Evolutionary conservation across 1,284 basidiomycete genomes (phyloP).

Genomic region (Microbotryum silenes-acaulis): DNA sequence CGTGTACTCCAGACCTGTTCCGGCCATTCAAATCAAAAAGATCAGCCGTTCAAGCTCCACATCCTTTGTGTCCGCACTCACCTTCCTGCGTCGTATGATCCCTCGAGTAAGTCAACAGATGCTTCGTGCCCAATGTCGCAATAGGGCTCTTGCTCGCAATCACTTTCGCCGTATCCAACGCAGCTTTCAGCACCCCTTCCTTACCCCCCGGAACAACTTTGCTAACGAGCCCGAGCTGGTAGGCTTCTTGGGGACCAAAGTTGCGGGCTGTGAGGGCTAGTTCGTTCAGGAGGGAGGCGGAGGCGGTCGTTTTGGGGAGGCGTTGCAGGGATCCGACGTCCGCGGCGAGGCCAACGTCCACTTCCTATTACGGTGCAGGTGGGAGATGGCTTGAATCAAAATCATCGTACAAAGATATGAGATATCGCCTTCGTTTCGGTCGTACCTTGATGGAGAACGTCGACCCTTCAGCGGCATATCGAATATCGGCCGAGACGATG

Average conservation of each 20-base stretch:
- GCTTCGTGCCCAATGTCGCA: conserved; percentile 74
- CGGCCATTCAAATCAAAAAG: no score
- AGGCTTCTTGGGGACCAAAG: conserved; percentile 65
- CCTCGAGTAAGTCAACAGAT: conserved; percentile 47
- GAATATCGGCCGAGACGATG: conserved; percentile 69
- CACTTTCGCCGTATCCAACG: conserved; percentile 56
- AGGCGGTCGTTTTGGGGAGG: conserved; percentile 71
- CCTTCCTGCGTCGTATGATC: conserved; percentile 59
- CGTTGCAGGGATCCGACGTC: conserved; percentile 78
- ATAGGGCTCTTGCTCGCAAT: conserved; percentile 76
- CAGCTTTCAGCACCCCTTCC: conserved; percentile 48
- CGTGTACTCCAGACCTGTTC: conserved; percentile 18
- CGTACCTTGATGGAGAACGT: conserved; percentile 68
- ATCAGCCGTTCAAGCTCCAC: no score
- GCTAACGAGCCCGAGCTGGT: conserved; percentile 67
- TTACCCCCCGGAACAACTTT: conserved; percentile 61
- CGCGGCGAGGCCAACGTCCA: conserved; percentile 79
- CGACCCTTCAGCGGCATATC: conserved; percentile 59
- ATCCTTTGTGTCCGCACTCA: conserved; percentile 33
- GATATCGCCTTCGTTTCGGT: neutral
- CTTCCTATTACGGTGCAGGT: conserved; percentile 53
- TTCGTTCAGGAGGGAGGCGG: conserved; percentile 69
- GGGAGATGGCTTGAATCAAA: neutral
- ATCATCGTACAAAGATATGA: neutral
- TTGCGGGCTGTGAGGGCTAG: conserved; percentile 63